Conservation (phyloP, 495 filamentous ascomycete genomes). For the Penicillium fimorum region DNA sequence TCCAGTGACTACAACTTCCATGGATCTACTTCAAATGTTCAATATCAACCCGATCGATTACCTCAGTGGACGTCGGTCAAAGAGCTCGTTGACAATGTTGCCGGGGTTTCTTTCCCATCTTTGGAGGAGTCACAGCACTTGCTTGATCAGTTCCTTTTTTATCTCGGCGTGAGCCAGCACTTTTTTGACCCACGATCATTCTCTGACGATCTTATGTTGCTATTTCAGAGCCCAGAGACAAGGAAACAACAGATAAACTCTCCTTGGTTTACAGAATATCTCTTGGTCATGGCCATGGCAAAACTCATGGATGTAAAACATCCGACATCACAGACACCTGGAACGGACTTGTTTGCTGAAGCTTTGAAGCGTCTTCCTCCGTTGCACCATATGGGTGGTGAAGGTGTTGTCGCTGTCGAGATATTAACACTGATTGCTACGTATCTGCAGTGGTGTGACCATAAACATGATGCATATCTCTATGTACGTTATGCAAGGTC, state of each 20-base stretch:
- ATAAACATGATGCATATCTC: conserved; percentile 27
- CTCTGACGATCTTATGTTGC: conserved; percentile 20
- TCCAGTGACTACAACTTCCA: neutral
- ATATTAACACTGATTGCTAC: conserved; percentile 24
- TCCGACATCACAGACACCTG: conserved; percentile 21
- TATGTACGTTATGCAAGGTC: conserved; percentile 10
- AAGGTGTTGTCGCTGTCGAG: conserved; percentile 23
- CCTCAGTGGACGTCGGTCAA: conserved; percentile 12
- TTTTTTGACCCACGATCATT: conserved; percentile 26
- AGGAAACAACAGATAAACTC: conserved; percentile 14
- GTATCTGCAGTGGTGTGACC: conserved; percentile 29
- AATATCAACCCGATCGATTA: neutral
- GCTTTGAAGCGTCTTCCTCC: conserved; percentile 21
- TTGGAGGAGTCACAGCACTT: conserved; percentile 22
- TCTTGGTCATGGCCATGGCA: conserved; percentile 30
- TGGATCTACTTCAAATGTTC: neutral
- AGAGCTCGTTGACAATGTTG: conserved; percentile 11
- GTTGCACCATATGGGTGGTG: conserved; percentile 20
- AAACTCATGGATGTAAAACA: conserved; percentile 25
- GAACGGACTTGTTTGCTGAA: conserved; percentile 23
- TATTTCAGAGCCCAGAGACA: conserved; percentile 16
- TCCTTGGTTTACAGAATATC: conserved; percentile 26
- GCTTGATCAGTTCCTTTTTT: conserved; percentile 27
- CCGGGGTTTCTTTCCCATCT: conserved; percentile 10
- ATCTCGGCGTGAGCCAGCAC: conserved; percentile 27